These are phyloP conservation scores for Coemansia sp. DNA, from an alignment of 192 early-diverging fungal species.

Conservation along the genomic window DNA sequence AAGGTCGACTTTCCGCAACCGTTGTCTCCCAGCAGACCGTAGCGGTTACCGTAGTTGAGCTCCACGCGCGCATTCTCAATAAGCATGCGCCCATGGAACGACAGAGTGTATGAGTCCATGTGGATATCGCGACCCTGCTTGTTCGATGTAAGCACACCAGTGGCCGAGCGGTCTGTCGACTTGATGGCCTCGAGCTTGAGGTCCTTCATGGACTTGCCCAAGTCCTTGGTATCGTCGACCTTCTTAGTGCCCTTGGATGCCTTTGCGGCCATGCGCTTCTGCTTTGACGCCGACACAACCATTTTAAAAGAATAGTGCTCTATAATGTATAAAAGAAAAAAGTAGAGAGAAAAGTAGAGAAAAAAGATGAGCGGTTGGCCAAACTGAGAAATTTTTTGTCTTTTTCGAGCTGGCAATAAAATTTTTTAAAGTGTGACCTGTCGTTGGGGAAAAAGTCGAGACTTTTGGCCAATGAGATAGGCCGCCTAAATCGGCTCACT, in stretches of 20 bases:
- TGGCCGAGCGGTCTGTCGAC: conserved; percentile 73
- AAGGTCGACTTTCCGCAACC: conserved; percentile 97
- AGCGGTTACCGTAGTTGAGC: conserved; percentile 98
- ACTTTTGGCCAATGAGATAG: conserved; percentile 2
- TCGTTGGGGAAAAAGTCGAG: conserved; percentile 7
- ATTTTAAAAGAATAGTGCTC: conserved; percentile 12
- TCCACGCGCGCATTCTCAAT: conserved; percentile 93
- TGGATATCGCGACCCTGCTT: conserved; percentile 92
- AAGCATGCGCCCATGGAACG: conserved; percentile 91
- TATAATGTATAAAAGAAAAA: conserved; percentile 10
- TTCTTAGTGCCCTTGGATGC: conserved; percentile 54
- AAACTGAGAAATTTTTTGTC: conserved; percentile 5
- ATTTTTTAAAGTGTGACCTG: conserved; percentile 14
- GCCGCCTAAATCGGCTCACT: background rate
- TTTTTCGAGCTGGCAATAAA: conserved; percentile 1
- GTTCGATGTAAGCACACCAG: conserved; percentile 91
- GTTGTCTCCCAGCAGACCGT: conserved; percentile 94
- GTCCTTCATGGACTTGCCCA: conserved; percentile 54
- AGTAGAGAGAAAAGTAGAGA: conserved; percentile 3
- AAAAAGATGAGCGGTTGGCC: background rate
- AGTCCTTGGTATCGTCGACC: conserved; percentile 36
- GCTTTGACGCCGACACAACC: conserved; percentile 69
- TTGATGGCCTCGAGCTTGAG: conserved; percentile 61
- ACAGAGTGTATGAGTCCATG: conserved; percentile 92
- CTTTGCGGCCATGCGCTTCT: conserved; percentile 78